Percentiles rank a stretch among this genome's conserved stretches.
Conservation (phyloP, 257 asterid genomes). For the Fraxinus pennsylvanica region DNA sequence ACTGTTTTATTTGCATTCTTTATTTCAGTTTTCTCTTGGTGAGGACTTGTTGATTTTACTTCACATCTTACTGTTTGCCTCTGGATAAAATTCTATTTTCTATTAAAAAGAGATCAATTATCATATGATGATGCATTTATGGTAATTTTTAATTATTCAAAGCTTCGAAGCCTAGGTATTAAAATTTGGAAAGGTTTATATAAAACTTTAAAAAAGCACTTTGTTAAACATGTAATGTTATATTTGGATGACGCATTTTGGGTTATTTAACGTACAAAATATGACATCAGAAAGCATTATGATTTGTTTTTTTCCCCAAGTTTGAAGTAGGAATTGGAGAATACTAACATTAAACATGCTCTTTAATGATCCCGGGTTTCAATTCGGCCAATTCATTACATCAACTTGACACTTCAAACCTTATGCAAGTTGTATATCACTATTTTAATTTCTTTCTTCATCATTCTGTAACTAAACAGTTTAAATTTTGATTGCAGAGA, state of each 20-base stretch:
- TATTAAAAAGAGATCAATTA: neutral
- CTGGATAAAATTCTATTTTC: neutral
- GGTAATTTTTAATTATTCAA: neutral
- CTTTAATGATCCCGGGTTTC: neutral
- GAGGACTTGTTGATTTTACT: neutral
- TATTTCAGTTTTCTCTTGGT: neutral
- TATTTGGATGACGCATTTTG: neutral
- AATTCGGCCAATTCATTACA: neutral
- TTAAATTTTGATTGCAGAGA: constrained; percentile 65
- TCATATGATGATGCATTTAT: neutral
- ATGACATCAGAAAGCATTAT: neutral
- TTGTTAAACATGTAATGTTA: neutral
- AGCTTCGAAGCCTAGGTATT: neutral
- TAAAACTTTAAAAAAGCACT: neutral
- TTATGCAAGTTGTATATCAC: neutral
- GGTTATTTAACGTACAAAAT: neutral
- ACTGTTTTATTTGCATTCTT: neutral
- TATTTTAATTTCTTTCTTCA: neutral
- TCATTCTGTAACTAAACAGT: constrained; percentile 10
- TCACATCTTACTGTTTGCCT: neutral
- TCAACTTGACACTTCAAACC: neutral
- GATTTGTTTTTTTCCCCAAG: neutral
- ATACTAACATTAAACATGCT: neutral
- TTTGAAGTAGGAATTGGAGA: neutral
- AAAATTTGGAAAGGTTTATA: neutral